A percentile compares a stretch with the other conserved stretches of the same genome.
Evolutionary conservation across 2,329 filamentous ascomycete genomes (phyloP).

Genomic region (Sclerotinia nivalis): DNA sequence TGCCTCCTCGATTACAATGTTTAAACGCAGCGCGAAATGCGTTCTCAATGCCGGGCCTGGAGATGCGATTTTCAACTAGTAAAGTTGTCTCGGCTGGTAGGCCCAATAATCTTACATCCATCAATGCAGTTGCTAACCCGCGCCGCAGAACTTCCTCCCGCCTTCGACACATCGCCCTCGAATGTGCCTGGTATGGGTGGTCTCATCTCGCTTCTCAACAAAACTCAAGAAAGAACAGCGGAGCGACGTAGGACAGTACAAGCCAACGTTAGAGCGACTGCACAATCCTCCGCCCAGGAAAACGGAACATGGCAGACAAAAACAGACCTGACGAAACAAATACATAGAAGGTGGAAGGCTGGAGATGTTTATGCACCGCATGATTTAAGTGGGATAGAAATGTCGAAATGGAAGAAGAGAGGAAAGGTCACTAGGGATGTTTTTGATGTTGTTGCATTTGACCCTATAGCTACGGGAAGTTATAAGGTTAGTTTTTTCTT

Average conservation of each 20-base stretch:
- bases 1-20: constrained; percentile 39
- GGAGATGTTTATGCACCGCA: constrained; percentile 92
- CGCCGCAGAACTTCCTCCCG: not conserved
- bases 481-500: constrained; percentile 70
- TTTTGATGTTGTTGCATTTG: constrained; percentile 76
- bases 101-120: not conserved
- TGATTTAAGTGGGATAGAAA: constrained; percentile 77
- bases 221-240: not conserved
- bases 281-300: constrained; percentile 17
- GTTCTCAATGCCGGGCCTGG: constrained; percentile 22
- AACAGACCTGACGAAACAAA: constrained; percentile 60
- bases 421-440: constrained; percentile 63
- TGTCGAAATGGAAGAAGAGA: constrained; percentile 73
- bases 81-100: constrained; percentile 33
- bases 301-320: constrained; percentile 15
- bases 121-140: not conserved
- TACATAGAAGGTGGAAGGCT: constrained; percentile 67
- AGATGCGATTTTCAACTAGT: constrained; percentile 37
- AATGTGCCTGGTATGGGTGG: not conserved
- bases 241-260: not conserved
- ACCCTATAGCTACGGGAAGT: constrained; percentile 75
- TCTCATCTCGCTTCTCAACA: not conserved
- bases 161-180: not conserved
- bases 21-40: constrained; percentile 32
- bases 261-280: too few relatives aligned